Base-by-base conservation (phyloP, 176 grass and related monocot species). In the Oryza coarctata region DNA sequence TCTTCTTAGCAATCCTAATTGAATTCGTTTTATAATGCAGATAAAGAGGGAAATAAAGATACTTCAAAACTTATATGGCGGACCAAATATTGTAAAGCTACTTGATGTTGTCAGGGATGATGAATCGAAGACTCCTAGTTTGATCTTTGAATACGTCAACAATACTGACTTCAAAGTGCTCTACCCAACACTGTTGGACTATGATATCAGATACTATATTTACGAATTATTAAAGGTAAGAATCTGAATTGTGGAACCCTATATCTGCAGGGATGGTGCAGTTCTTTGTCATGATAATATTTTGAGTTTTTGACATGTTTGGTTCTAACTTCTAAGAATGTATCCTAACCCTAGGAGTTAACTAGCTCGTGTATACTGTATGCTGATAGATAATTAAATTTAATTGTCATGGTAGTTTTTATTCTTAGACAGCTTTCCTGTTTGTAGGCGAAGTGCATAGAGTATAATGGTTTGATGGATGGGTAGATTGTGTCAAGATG, bases 21-120 rank as follows among this genome's bases (percentile, higher is more conserved):
- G 43, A 47, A 25, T 33, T 74, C 3, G n/a, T 49, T 74, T 75
- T 84, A 43, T 74, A 29, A 74, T 68, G 23, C 86, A 99, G 93
- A 95, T 99, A 83, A 99, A 93, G 90, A 93, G 96, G 80, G 93
- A 99, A 93, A 88, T 99, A 89, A 99, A 93, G 87, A 95, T 99
- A 91, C 89, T 95, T 77, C 93, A 99, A 47, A 99, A 99, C 89
- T 89, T 99, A 86, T 93, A 90, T 90, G 96, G 96, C 5, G 93
- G 93, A 38, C 84, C 87, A 1, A 99, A 95, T 83, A 93, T 99
- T 87, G 57, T 99, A 57, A 99, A 93, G 73, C 85, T 99, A 52
- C 89, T 99, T 6, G 93, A 99, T 88, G 88, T 95, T 89, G 96
- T 99, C 82, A 76, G 93, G 93, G 96, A 99, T 74, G 83, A 91